Conservation (phyloP, 192 early-diverging fungal species). For the Coemansia biformis region DNA sequence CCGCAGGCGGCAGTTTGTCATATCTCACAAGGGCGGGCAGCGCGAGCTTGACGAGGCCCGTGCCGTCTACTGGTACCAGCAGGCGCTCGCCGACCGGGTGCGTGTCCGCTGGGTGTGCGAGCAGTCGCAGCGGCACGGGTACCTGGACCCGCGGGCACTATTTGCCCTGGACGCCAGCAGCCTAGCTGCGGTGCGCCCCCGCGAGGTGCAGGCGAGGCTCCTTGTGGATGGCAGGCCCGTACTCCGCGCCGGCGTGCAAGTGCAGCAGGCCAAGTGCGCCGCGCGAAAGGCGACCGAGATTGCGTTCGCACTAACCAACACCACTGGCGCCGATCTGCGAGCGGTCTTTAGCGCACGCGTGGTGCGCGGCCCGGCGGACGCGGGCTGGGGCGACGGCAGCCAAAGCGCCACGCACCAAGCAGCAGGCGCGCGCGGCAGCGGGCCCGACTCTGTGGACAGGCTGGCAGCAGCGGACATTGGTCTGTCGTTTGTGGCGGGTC, state of each 20-base stretch:
- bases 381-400: neutral
- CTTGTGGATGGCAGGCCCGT: slow-evolving; percentile 5
- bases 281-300: neutral
- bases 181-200: slow-evolving; percentile 13
- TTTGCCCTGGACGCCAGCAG: slow-evolving; percentile 5
- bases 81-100: slow-evolving; percentile 26
- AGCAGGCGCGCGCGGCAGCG: too few relatives aligned
- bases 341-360: slow-evolving; percentile 6
- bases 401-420: neutral
- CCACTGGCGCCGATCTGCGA: neutral
- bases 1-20: slow-evolving; percentile 26
- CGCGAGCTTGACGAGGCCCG: slow-evolving; percentile 10
- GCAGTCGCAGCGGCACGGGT: slow-evolving; percentile 23
- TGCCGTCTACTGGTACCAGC: slow-evolving; percentile 22
- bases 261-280: slow-evolving; percentile 12
- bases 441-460: neutral
- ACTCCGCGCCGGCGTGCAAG: slow-evolving; percentile 3
- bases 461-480: slow-evolving; percentile 5
- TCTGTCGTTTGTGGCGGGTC: neutral
- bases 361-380: neutral
- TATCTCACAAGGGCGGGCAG: slow-evolving; percentile 15
- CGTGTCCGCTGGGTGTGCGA: slow-evolving; percentile 25
- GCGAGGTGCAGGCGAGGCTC: slow-evolving; percentile 6
- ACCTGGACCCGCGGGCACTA: slow-evolving; percentile 24
- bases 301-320: slow-evolving; percentile 15